Percentiles rank a stretch among this genome's conserved stretches.
These are phyloP conservation scores for Coprinopsis marcescibilis DNA, from an alignment of 768 basidiomycete genomes.

Conservation along the genomic window DNA sequence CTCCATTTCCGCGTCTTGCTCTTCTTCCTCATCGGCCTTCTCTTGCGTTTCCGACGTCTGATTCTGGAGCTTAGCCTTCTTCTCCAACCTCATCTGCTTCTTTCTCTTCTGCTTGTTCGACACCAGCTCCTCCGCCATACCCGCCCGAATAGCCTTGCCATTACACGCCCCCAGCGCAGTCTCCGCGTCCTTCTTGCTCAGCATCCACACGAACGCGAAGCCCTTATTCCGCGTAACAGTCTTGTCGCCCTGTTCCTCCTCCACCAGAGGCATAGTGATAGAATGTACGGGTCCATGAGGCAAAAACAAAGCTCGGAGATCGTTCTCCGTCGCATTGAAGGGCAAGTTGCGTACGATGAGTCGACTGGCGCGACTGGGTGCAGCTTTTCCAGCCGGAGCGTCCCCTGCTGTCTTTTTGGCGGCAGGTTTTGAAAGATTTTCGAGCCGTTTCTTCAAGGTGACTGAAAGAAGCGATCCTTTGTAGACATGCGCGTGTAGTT, in stretches of 20 bases:
- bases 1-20: constrained; percentile 23
- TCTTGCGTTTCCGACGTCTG: constrained; percentile 28
- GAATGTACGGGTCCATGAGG: constrained; percentile 85
- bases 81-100: constrained; percentile 46
- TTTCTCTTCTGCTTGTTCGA: constrained; percentile 64
- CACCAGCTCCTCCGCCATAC: constrained; percentile 50
- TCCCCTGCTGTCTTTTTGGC: constrained; percentile 23
- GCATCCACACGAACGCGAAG: constrained; percentile 95
- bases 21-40: constrained; percentile 29
- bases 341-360: constrained; percentile 91
- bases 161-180: constrained; percentile 76
- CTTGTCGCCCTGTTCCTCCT: constrained; percentile 22
- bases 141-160: constrained; percentile 61
- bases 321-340: constrained; percentile 76
- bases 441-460: constrained; percentile 80
- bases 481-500: constrained; percentile 90
- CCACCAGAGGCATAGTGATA: constrained; percentile 64
- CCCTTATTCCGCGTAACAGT: constrained; percentile 53
- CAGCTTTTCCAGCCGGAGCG: constrained; percentile 18
- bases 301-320: constrained; percentile 80
- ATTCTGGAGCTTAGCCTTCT: constrained; percentile 28
- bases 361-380: constrained; percentile 68
- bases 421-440: constrained; percentile 50
- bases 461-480: constrained; percentile 85
- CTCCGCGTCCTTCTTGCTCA: constrained; percentile 81